A percentile compares a stretch with the other conserved stretches of the same genome.
These are phyloP conservation scores for Chionographis japonica DNA, from an alignment of 106 monocot species.

Conservation along the genomic window DNA sequence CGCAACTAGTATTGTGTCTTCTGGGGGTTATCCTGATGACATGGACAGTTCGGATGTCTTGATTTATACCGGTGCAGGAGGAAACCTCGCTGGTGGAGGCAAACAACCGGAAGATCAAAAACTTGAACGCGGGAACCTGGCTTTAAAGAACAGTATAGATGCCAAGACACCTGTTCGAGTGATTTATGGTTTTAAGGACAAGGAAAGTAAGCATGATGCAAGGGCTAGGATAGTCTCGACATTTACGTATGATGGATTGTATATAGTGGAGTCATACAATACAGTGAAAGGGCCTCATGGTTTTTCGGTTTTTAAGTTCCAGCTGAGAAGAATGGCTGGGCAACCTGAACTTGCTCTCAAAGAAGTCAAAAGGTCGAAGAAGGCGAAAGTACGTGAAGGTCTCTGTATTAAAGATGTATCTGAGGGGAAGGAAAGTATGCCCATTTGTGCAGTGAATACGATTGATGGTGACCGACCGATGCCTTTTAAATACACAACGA, in stretches of 20 bases:
- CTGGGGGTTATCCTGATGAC: conserved; percentile 77
- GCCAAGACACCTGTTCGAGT: conserved; percentile 50
- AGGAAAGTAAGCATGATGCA: conserved; percentile 9
- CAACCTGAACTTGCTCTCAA: conserved; percentile 36
- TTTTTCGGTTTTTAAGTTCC: conserved; percentile 35
- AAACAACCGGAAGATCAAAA: conserved; percentile 76
- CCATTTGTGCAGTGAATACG: conserved; percentile 39
- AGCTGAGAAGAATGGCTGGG: conserved; percentile 43
- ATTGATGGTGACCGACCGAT: conserved; percentile 25
- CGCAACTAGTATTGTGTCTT: conserved; percentile 77
- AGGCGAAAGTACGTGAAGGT: conserved; percentile 17
- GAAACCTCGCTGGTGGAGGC: conserved; percentile 37
- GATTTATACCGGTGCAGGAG: conserved; percentile 90
- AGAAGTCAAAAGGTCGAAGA: conserved; percentile 29
- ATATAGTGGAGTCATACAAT: conserved; percentile 44
- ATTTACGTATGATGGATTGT: conserved; percentile 54
- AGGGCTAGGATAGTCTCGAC: conserved; percentile 24
- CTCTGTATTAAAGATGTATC: conserved; percentile 35
- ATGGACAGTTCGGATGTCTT: conserved; percentile 67
- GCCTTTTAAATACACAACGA: conserved; percentile 31
- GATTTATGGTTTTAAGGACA: conserved; percentile 37
- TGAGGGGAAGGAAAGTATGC: conserved; percentile 32
- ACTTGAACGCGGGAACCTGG: conserved; percentile 55
- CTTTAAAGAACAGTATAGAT: conserved; percentile 50
- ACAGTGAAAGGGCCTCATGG: conserved; percentile 29